Evolutionary conservation across 345 rosid genomes (phyloP).

Genomic region (Ailanthus altissimus): DNA sequence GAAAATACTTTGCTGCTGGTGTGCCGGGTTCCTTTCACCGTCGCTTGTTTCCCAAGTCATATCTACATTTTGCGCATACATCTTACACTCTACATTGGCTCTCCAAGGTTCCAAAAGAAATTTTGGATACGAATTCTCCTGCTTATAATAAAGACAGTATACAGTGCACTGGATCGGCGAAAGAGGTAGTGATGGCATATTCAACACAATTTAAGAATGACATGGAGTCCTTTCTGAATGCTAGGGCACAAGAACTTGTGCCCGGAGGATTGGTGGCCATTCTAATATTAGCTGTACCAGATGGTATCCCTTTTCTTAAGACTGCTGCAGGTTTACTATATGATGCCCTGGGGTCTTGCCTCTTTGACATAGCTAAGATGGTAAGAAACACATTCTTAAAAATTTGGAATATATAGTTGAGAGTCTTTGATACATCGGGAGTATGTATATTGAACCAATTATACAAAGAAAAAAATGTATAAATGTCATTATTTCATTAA

Average conservation of each 20-base stretch:
- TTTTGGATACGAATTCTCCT: conserved; percentile 10
- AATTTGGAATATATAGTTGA: no score
- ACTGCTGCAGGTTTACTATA: not conserved
- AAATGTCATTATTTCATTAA: no score
- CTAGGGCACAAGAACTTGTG: conserved; percentile 24
- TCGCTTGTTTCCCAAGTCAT: no score
- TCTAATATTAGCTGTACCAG: not conserved
- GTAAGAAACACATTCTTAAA: no score
- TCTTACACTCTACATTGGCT: no score
- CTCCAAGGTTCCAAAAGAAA: not conserved
- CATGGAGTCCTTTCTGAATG: conserved; percentile 7
- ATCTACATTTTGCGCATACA: no score
- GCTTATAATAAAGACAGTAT: conserved; percentile 20
- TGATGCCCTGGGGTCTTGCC: not conserved
- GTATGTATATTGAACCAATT: no score
- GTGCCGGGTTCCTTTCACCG: no score
- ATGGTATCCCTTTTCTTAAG: not conserved
- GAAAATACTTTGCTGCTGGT: no score
- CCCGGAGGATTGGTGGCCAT: conserved; percentile 14
- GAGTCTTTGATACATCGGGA: no score
- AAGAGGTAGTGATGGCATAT: conserved; percentile 15
- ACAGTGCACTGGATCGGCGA: not conserved
- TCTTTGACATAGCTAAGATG: conserved; percentile 9
- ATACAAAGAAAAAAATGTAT: no score
- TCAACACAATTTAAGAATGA: conserved; percentile 11